Evolutionary conservation across 805 yeast species (phyloP), one percentile per base, ranked within the genome.

Genomic region (Yamadazyma kitorensis): DNA sequence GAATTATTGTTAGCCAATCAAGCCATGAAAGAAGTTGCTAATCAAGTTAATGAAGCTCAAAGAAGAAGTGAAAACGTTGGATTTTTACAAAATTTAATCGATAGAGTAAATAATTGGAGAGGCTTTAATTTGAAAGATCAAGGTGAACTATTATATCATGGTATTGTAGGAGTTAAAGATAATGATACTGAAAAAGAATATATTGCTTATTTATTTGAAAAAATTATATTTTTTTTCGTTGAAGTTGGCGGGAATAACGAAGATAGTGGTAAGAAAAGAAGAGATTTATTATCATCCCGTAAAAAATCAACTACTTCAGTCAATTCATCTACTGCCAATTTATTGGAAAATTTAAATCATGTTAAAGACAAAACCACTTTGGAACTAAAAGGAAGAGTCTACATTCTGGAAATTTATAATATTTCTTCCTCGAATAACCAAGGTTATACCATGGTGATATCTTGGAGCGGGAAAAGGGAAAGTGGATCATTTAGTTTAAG

Each of bases 21-120:
- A 19, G 78, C 87, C 15, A 77, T 91, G 52, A 86, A 80, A 48
- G 88, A 80, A 44, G 89, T 91, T 49, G 95, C 96, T 14, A 74
- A 77, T 46, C 80, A 78, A 45, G 91, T 93, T 22, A 93, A 93
- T 61, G 98, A 93, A 57, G 86, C 95, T 13, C 96, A 89, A 63
- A 75, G 99, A 59, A 72, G 85, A 44, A 81, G 93, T 2, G 98
- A 93, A 56, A 93, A 93, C 58, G 74, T 79, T 35, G 83, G 80
- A 39, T 73, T 77, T 23, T 69, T 85, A 26, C 77, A 75, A 45
- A 82, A 81, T 34, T 70, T 93, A 27, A 70, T 74, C 35, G 85
- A 78, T 14, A 75, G 89, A 38, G 94, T 91, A 8, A 68, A 72
- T 15, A 95, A 89, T 60, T 93, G 98, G 98, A 79, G 87, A 48